Evolutionary conservation across 78 protist species (phyloP).

Genomic region (Salpingoeca rosetta): DNA sequence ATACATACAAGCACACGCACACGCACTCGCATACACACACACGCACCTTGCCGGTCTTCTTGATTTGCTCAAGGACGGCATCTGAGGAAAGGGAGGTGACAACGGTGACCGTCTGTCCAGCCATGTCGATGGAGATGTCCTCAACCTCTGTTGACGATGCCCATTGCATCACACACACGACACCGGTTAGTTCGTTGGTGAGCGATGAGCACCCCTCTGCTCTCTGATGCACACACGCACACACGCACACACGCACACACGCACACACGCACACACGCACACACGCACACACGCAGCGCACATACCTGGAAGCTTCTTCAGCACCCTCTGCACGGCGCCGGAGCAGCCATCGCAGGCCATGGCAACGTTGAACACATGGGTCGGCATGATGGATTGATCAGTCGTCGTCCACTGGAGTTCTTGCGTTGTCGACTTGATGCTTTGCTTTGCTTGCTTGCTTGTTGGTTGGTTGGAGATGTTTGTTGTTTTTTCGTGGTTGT

Average conservation of each 20-base stretch:
- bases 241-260: not conserved
- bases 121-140: not conserved
- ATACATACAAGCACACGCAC: too few species aligned
- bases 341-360: constrained; percentile 35
- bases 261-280: not conserved
- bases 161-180: not conserved
- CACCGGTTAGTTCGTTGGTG: not conserved
- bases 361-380: constrained; percentile 22
- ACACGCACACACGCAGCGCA: not conserved
- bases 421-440: too few species aligned
- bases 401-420: too few species aligned
- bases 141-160: not conserved
- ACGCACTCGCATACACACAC: too few species aligned
- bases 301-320: constrained; percentile 13
- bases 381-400: not conserved
- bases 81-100: constrained; percentile 3
- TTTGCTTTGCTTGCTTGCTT: too few species aligned
- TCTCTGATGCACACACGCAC: not conserved
- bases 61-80: constrained; percentile 10
- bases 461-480: too few species aligned
- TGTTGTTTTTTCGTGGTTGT: too few species aligned
- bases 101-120: not conserved
- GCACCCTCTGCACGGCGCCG: constrained; percentile 19
- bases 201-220: too few species aligned
- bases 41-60: constrained; percentile 36